These are phyloP conservation scores for Furculomyces boomerangus DNA, from an alignment of 371 early-diverging fungal species.

Conservation along the genomic window DNA sequence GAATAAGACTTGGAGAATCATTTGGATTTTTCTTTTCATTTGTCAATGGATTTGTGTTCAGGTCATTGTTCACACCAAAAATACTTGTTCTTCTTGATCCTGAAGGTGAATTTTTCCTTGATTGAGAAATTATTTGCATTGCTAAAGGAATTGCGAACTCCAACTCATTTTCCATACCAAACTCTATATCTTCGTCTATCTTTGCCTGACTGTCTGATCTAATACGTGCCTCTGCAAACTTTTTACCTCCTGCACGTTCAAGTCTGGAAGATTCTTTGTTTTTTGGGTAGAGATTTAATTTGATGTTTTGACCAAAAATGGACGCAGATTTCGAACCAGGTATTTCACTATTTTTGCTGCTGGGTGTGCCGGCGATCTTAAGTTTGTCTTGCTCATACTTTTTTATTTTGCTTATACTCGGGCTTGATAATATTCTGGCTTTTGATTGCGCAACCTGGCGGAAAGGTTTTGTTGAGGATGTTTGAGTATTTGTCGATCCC, in stretches of 20 bases:
- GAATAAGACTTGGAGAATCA: not conserved
- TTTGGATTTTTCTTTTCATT: not conserved
- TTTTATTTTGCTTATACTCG: too few species aligned
- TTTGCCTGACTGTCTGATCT: not conserved
- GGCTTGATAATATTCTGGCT: too few species aligned
- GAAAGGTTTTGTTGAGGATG: too few species aligned
- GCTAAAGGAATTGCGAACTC: not conserved
- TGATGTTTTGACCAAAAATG: too few species aligned
- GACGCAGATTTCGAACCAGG: too few species aligned
- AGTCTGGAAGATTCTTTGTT: not conserved
- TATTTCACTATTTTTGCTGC: too few species aligned
- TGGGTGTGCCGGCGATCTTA: too few species aligned
- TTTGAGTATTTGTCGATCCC: too few species aligned
- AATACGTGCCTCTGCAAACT: not conserved
- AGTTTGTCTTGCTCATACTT: too few species aligned
- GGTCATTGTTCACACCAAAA: not conserved
- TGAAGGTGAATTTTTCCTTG: not conserved
- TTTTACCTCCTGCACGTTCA: not conserved
- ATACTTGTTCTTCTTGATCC: not conserved
- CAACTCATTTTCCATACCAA: not conserved
- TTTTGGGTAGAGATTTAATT: too few species aligned
- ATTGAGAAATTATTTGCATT: not conserved
- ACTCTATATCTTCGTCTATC: not conserved
- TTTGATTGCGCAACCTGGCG: too few species aligned
- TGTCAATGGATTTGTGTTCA: not conserved